A percentile compares a stretch with the other conserved stretches of the same genome.
Conservation (phyloP, 2,329 filamentous ascomycete species). For the Fusarium nygamai region DNA sequence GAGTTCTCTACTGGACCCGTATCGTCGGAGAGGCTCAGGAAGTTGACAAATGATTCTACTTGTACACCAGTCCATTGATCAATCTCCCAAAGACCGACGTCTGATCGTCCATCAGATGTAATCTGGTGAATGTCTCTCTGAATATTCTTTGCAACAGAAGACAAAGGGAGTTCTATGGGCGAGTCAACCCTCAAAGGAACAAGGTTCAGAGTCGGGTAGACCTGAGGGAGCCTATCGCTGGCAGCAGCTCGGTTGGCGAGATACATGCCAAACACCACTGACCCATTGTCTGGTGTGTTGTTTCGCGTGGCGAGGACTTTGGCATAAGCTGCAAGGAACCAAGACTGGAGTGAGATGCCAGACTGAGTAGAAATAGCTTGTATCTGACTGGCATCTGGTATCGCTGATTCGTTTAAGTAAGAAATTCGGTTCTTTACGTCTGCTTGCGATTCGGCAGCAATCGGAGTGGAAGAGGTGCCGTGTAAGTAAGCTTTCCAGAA, state of each 20-base stretch:
- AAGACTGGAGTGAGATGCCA: conserved; percentile 75
- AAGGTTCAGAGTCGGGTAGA: conserved; percentile 81
- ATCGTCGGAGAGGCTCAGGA: conserved; percentile 65
- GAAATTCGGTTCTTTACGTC: conserved; percentile 33
- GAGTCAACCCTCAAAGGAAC: conserved; percentile 72
- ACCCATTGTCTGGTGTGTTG: conserved; percentile 43
- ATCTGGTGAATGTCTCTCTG: conserved; percentile 76
- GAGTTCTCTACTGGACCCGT: background rate
- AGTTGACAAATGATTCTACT: conserved; percentile 83
- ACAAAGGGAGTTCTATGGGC: conserved; percentile 47
- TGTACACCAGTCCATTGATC: conserved; percentile 76
- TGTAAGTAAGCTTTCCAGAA: conserved; percentile 58
- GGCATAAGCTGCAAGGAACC: conserved; percentile 80
- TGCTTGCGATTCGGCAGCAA: background rate
- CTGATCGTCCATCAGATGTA: conserved; percentile 58
- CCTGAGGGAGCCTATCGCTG: conserved; percentile 56
- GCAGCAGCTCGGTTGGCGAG: conserved; percentile 77
- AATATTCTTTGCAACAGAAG: conserved; percentile 66
- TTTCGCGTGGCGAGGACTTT: conserved; percentile 49
- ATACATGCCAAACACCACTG: conserved; percentile 80
- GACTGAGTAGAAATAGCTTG: conserved; percentile 52
- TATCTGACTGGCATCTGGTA: conserved; percentile 51
- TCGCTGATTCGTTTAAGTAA: conserved; percentile 58
- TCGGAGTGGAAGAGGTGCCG: background rate
- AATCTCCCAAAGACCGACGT: conserved; percentile 76